Evolutionary conservation across 345 rosid species (phyloP).

Genomic region (Microcos paniculata): DNA sequence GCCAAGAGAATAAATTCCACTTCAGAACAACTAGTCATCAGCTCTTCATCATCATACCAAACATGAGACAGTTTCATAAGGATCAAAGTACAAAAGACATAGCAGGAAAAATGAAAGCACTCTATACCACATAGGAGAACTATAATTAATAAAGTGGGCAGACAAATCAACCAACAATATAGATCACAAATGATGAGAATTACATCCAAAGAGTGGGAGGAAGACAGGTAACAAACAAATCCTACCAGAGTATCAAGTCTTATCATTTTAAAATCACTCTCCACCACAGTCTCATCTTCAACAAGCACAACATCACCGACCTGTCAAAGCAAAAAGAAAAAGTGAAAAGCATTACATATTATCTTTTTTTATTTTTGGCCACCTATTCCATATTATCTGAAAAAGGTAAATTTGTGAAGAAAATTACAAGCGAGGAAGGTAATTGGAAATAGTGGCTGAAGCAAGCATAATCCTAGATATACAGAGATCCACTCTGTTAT

Average conservation of each 20-base stretch:
- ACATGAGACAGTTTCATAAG: not conserved
- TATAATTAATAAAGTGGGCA: not conserved
- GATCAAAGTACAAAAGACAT: not conserved
- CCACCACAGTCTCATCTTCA: conserved; percentile 57
- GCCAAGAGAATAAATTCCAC: not conserved
- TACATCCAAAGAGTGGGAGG: not conserved
- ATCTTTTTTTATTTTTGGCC: too few relatives aligned
- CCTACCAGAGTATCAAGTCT: conserved; percentile 86
- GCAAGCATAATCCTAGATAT: not conserved
- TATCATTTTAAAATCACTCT: conserved; percentile 59
- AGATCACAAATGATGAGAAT: not conserved
- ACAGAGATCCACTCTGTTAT: not conserved
- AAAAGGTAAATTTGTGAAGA: not conserved
- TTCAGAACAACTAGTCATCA: not conserved
- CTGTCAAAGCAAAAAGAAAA: conserved; percentile 31
- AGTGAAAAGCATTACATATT: not conserved
- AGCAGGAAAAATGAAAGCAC: not conserved
- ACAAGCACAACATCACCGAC: conserved; percentile 92
- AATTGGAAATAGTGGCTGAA: not conserved
- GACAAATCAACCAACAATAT: not conserved
- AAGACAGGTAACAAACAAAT: not conserved
- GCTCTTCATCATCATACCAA: not conserved
- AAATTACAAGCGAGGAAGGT: not conserved
- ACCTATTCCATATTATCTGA: not conserved
- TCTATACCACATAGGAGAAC: not conserved